Conservation (phyloP, 2,329 filamentous ascomycete species). For the Thielaviopsis populi region DNA sequence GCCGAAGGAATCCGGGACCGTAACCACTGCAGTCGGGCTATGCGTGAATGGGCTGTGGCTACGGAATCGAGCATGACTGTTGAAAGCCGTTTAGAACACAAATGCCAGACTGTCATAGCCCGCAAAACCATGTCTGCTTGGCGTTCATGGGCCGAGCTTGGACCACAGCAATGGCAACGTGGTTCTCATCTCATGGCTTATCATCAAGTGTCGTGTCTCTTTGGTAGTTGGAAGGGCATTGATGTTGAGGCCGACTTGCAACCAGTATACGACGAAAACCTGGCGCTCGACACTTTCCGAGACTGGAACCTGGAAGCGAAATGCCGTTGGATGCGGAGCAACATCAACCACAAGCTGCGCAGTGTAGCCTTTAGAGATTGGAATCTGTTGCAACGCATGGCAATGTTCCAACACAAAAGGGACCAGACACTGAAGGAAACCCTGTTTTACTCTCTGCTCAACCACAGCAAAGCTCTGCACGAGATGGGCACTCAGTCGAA, state of each 20-base stretch:
- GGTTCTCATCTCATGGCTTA: slow-evolving; percentile 7
- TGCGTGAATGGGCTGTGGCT: slow-evolving; percentile 17
- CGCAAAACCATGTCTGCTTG: slow-evolving; percentile 4
- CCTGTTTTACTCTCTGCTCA: slow-evolving; percentile 4
- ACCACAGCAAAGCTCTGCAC: neutral
- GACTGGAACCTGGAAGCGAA: slow-evolving; percentile 17
- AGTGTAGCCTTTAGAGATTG: slow-evolving; percentile 15
- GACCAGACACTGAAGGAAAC: neutral
- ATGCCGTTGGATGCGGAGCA: slow-evolving; percentile 7
- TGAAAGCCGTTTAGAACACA: slow-evolving; percentile 5
- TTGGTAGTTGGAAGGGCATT: slow-evolving; percentile 1
- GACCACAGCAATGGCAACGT: neutral
- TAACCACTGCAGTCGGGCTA: slow-evolving; percentile 4
- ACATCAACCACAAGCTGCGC: slow-evolving; percentile 7
- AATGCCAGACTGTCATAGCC: neutral
- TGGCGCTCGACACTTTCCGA: slow-evolving; percentile 7
- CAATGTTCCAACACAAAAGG: slow-evolving; percentile 6
- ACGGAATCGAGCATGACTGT: neutral
- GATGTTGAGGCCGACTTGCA: slow-evolving; percentile 4
- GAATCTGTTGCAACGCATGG: slow-evolving; percentile 16
- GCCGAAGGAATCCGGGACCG: slow-evolving; percentile 13
- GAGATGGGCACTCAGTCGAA: slow-evolving; percentile 1
- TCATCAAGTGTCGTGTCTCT: neutral
- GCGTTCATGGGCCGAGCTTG: slow-evolving; percentile 6
- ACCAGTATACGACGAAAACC: slow-evolving; percentile 5